Evolutionary conservation across 2,329 filamentous ascomycete genomes (phyloP).

Genomic region (Raffaelea deltoideospora): DNA sequence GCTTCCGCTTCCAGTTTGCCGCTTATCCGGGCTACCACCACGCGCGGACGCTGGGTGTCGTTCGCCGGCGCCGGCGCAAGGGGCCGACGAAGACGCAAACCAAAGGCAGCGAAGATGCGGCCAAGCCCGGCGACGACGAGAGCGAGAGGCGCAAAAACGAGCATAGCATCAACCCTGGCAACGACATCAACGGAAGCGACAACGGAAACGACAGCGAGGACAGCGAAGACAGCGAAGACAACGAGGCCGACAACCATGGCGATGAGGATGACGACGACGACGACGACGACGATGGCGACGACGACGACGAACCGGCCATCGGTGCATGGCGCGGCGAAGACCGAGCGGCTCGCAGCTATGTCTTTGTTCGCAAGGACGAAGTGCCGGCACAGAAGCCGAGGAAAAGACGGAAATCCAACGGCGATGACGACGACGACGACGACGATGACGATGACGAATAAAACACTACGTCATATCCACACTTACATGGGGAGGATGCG

Average conservation of each 20-base stretch:
- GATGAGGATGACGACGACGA: background rate
- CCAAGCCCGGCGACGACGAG: background rate
- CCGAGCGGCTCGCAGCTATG: constrained; percentile 39
- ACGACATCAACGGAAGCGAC: background rate
- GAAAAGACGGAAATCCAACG: constrained; percentile 12
- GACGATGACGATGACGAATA: constrained; percentile 3
- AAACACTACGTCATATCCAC: too few species aligned
- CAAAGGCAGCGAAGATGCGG: background rate
- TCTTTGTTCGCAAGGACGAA: constrained; percentile 46
- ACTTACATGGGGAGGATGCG: too few species aligned
- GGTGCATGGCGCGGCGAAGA: constrained; percentile 37
- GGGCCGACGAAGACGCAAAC: background rate
- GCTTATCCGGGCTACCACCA: constrained; percentile 63
- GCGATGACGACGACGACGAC: constrained; percentile 1
- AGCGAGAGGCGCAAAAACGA: too few species aligned
- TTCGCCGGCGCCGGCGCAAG: constrained; percentile 14
- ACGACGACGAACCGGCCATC: constrained; percentile 1
- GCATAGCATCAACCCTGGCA: too few species aligned
- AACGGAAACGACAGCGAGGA: constrained; percentile 9
- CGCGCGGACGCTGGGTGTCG: constrained; percentile 55
- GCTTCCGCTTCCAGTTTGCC: constrained; percentile 50
- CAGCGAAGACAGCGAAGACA: constrained; percentile 14
- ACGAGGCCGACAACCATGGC: background rate
- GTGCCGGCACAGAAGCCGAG: constrained; percentile 13
- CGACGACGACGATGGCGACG: background rate